These are phyloP conservation scores for Suillus brevipes DNA, from an alignment of 768 basidiomycete species.

Conservation along the genomic window DNA sequence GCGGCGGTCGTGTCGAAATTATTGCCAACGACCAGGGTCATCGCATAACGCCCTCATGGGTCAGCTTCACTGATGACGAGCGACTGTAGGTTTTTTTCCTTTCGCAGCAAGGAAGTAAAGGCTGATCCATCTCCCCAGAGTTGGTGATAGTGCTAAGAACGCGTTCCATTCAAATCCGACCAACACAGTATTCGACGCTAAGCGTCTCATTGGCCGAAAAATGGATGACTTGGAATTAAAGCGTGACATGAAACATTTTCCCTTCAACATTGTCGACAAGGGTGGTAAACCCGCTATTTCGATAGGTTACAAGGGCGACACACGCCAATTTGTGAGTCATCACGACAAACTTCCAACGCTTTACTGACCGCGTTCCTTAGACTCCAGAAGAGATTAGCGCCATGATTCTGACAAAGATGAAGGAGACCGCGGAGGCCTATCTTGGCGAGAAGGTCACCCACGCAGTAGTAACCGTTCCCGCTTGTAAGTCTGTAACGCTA, in stretches of 20 bases:
- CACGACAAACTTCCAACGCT: not conserved
- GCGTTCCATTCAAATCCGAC: constrained; percentile 87
- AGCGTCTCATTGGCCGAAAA: constrained; percentile 90
- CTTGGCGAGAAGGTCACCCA: constrained; percentile 95
- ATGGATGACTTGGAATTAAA: constrained; percentile 78
- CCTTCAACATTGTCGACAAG: constrained; percentile 80
- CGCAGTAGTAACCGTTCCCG: constrained; percentile 97
- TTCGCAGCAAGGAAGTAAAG: not conserved
- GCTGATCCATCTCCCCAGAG: constrained; percentile 31
- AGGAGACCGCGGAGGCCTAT: constrained; percentile 98
- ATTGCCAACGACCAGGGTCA: constrained; percentile 90
- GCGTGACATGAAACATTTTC: constrained; percentile 84
- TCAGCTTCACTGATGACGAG: constrained; percentile 77
- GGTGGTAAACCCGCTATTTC: constrained; percentile 77
- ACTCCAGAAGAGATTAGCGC: constrained; percentile 93
- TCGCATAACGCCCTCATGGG: constrained; percentile 90
- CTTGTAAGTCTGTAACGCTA: constrained; percentile 51
- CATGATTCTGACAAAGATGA: constrained; percentile 97
- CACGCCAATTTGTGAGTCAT: constrained; percentile 75
- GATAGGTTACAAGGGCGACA: constrained; percentile 77
- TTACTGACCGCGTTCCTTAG: constrained; percentile 37
- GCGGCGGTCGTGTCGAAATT: constrained; percentile 84
- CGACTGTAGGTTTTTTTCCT: constrained; percentile 45
- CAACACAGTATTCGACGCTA: constrained; percentile 97
- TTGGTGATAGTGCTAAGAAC: constrained; percentile 97